phyloP scores from a whole-genome alignment of 2,329 filamentous ascomycete genomes.

The Colletotrichum graminicola region DNA sequence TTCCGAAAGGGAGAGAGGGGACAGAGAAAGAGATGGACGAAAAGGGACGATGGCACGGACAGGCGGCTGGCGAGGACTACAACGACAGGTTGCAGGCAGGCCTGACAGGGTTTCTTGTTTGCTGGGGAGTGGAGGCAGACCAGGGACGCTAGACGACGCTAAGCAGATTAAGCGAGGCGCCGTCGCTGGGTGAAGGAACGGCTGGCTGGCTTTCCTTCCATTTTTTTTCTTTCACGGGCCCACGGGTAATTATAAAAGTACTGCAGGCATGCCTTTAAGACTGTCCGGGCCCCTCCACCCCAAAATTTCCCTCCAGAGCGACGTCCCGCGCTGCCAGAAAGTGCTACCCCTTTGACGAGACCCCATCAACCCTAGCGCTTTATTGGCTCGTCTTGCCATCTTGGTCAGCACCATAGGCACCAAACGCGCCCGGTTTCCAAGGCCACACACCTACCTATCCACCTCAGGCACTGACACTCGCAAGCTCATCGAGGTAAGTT shows the following conservation, averaged over 20 bases:
- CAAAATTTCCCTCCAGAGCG: slow-evolving; percentile 42
- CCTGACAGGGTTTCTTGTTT: slow-evolving; percentile 39
- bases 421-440: background rate
- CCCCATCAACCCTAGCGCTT: slow-evolving; percentile 26
- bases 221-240: slow-evolving; percentile 42
- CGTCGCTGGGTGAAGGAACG: slow-evolving; percentile 42
- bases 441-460: background rate
- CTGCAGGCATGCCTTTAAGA: slow-evolving; percentile 43
- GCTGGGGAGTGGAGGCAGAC: slow-evolving; percentile 41
- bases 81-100: slow-evolving; percentile 22
- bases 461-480: slow-evolving; percentile 9
- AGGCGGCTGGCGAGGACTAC: slow-evolving; percentile 13
- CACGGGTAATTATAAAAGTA: slow-evolving; percentile 43
- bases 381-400: slow-evolving; percentile 22
- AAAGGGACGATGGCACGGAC: slow-evolving; percentile 29
- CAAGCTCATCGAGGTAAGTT: slow-evolving; percentile 7
- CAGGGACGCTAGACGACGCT: slow-evolving; percentile 40
- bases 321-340: slow-evolving; percentile 36
- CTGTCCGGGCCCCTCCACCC: slow-evolving; percentile 42
- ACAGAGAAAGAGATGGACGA: background rate
- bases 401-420: slow-evolving; percentile 2
- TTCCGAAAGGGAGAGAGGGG: slow-evolving; percentile 15
- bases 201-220: slow-evolving; percentile 42
- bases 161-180: slow-evolving; percentile 42
- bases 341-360: slow-evolving; percentile 36